Evolutionary conservation across 768 basidiomycete genomes (phyloP).

Genomic region (Boletus vinaceobasis): DNA sequence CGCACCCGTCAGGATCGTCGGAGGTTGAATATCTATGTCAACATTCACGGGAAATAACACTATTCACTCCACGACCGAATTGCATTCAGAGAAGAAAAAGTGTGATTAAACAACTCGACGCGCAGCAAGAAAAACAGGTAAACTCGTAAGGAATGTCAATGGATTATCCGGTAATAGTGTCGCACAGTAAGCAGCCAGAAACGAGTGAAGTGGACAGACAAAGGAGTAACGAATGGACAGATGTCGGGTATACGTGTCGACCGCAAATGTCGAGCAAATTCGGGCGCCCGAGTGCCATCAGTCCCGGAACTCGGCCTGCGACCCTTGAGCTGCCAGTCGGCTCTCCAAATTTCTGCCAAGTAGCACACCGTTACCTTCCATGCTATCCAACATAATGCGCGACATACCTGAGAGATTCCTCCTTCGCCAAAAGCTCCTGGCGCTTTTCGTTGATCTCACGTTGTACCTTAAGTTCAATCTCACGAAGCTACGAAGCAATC

Average conservation of each 20-base stretch:
- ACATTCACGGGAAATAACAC: neutral
- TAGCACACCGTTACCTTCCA: neutral
- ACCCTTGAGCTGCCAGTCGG: slow-evolving; percentile 85
- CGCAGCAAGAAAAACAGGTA: slow-evolving; percentile 29
- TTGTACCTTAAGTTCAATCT: slow-evolving; percentile 97
- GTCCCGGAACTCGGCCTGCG: slow-evolving; percentile 74
- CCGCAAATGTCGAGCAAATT: slow-evolving; percentile 23
- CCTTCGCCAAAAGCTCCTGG: slow-evolving; percentile 94
- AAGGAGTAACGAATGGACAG: slow-evolving; percentile 34
- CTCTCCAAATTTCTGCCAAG: slow-evolving; percentile 76
- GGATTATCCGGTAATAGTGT: slow-evolving; percentile 36
- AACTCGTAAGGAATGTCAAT: slow-evolving; percentile 35
- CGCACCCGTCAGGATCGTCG: slow-evolving; percentile 19
- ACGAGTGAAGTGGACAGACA: slow-evolving; percentile 34
- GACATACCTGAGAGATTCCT: slow-evolving; percentile 82
- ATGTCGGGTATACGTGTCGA: slow-evolving; percentile 34
- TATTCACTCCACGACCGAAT: slow-evolving; percentile 7
- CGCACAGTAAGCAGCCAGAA: slow-evolving; percentile 33
- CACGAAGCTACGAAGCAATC: slow-evolving; percentile 63
- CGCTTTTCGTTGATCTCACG: slow-evolving; percentile 97
- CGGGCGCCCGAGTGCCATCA: slow-evolving; percentile 34
- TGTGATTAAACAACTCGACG: slow-evolving; percentile 23
- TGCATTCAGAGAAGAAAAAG: slow-evolving; percentile 6
- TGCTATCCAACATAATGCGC: neutral
- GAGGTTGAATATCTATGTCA: slow-evolving; percentile 25